Conservation (phyloP, 352 stramenopile genomes). For the Salisapilia sapeloensis region DNA sequence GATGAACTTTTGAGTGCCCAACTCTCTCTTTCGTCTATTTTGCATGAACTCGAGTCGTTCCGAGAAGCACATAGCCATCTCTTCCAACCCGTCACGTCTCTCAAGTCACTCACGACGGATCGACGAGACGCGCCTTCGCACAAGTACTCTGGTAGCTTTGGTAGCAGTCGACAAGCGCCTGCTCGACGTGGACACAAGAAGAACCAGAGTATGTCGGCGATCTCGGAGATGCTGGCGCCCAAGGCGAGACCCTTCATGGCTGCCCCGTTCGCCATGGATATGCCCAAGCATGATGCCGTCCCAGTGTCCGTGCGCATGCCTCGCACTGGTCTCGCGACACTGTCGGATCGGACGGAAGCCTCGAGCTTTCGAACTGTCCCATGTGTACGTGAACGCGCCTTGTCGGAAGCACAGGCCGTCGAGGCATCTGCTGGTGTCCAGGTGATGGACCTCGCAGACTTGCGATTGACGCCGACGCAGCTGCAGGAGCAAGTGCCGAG, state of each 20-base stretch:
- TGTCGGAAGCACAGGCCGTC: conserved; percentile 50
- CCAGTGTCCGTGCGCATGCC: too few relatives aligned
- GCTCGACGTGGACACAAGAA: conserved; percentile 79
- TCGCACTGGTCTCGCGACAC: neutral
- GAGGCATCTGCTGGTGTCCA: conserved; percentile 27
- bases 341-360: neutral
- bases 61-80: conserved; percentile 27
- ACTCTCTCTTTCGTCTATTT: conserved; percentile 56
- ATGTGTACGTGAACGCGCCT: too few relatives aligned
- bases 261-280: too few relatives aligned
- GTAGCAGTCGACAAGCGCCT: too few relatives aligned
- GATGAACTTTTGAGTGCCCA: conserved; percentile 60
- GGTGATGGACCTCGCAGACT: conserved; percentile 7
- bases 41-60: conserved; percentile 53
- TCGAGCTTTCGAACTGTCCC: neutral
- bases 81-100: too few relatives aligned
- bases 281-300: too few relatives aligned
- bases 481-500: conserved; percentile 31
- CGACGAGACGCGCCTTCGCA: too few relatives aligned
- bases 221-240: conserved; percentile 64
- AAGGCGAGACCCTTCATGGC: neutral
- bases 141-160: too few relatives aligned
- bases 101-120: too few relatives aligned
- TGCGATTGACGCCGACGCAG: conserved; percentile 8
- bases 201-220: conserved; percentile 80